These are phyloP conservation scores for Moringa oleifera DNA, from an alignment of 345 rosid species.

Conservation along the genomic window DNA sequence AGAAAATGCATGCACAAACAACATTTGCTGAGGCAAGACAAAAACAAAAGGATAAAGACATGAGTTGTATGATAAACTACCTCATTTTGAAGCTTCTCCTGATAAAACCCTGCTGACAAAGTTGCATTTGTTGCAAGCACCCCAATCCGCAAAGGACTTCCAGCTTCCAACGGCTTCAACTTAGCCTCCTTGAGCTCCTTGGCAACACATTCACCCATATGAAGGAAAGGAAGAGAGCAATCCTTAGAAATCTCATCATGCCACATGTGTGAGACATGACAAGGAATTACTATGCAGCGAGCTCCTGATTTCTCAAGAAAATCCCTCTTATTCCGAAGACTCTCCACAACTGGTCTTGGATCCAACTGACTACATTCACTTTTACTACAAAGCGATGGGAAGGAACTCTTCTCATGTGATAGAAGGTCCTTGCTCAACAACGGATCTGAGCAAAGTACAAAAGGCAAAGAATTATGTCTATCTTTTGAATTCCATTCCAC, in stretches of 20 bases:
- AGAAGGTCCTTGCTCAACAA: constrained; percentile 45
- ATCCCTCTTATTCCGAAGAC: constrained; percentile 40
- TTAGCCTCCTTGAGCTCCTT: constrained; percentile 51
- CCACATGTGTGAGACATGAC: constrained; percentile 59
- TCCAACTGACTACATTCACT: constrained; percentile 26
- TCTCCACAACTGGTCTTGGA: constrained; percentile 30
- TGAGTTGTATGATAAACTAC: constrained; percentile 18
- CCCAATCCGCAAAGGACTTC: constrained; percentile 53
- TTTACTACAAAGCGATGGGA: constrained; percentile 34
- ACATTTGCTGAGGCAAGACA: neutral
- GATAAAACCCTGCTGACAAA: constrained; percentile 43
- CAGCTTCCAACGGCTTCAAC: constrained; percentile 63
- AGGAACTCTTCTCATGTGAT: constrained; percentile 37
- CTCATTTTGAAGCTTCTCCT: constrained; percentile 53
- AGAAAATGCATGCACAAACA: neutral
- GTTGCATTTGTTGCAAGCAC: constrained; percentile 41
- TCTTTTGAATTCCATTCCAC: constrained; percentile 46
- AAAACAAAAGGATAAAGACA: neutral
- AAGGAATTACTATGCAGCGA: constrained; percentile 57
- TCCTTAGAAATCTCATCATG: constrained; percentile 45
- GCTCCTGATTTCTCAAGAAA: constrained; percentile 67
- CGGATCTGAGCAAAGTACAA: constrained; percentile 73
- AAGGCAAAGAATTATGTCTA: constrained; percentile 45
- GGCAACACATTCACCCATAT: constrained; percentile 60
- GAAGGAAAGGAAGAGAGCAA: constrained; percentile 47